A percentile compares a stretch with the other conserved stretches of the same genome.
Conservation (phyloP, 345 rosid genomes). For the Psidium guajava region DNA sequence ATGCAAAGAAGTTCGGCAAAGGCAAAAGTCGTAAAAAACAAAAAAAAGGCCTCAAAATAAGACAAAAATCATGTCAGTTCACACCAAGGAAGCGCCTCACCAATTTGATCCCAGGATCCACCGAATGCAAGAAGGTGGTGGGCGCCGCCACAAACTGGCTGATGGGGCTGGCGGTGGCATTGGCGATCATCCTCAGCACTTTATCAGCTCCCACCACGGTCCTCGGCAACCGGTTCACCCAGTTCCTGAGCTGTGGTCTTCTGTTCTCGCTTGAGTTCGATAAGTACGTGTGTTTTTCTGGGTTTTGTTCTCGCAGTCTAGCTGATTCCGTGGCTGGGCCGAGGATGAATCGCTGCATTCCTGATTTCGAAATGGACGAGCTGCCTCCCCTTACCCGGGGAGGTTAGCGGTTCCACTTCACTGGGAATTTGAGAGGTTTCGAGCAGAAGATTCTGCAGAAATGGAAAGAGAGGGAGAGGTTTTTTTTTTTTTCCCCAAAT, state of each 20-base stretch:
- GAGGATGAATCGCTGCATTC: conserved; percentile 60
- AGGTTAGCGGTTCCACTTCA: neutral
- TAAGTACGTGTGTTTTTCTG: neutral
- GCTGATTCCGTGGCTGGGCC: neutral
- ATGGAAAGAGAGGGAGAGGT: neutral
- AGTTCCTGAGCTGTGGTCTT: neutral
- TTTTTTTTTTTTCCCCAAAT: too few relatives aligned
- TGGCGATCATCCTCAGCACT: conserved; percentile 56
- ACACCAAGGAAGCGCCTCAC: conserved; percentile 12
- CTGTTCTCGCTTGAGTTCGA: neutral
- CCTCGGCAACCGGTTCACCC: conserved; percentile 55
- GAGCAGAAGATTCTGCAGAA: neutral
- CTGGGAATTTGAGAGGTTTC: neutral
- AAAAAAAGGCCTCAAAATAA: too few relatives aligned
- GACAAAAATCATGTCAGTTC: neutral
- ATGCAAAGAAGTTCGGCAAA: accelerated
- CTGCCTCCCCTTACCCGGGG: conserved; percentile 18
- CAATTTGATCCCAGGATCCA: conserved; percentile 84
- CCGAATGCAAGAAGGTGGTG: conserved; percentile 65
- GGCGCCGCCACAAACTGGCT: conserved; percentile 81
- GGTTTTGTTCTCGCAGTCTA: neutral
- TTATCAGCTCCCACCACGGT: conserved; percentile 58
- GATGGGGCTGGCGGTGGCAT: conserved; percentile 80
- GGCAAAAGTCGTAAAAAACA: neutral
- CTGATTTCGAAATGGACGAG: conserved; percentile 60